Percentiles rank a stretch among this genome's conserved stretches.
These are phyloP conservation scores for Pleurotus cornucopiae DNA, from an alignment of 768 basidiomycete genomes.

Conservation along the genomic window DNA sequence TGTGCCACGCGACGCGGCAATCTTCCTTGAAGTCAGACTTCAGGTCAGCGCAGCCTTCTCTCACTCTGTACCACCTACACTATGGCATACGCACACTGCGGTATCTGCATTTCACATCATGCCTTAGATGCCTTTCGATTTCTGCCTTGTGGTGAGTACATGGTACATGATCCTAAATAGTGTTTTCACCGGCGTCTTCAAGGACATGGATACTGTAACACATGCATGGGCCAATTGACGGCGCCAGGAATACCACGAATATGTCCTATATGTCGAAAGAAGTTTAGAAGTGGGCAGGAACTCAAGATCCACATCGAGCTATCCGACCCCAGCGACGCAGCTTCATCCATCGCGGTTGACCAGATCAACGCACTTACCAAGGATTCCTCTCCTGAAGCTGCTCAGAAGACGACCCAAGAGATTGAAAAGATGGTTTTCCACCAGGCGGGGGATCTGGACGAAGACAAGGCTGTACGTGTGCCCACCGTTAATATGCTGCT, in stretches of 20 bases:
- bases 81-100: conserved; percentile 13
- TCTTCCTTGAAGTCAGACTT: not conserved
- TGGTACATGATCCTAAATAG: not conserved
- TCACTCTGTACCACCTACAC: not conserved
- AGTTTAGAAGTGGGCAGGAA: conserved; percentile 7
- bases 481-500: not conserved
- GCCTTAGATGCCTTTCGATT: conserved; percentile 22
- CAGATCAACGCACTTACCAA: conserved; percentile 1
- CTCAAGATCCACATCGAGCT: conserved; percentile 5
- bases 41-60: not conserved
- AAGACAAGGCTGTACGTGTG: conserved; percentile 24
- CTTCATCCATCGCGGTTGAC: not conserved
- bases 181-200: not conserved
- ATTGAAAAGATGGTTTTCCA: conserved; percentile 10
- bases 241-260: conserved; percentile 8
- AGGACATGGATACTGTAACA: conserved; percentile 40
- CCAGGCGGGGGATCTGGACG: conserved; percentile 6
- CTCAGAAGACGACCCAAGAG: conserved; percentile 24
- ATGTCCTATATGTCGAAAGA: conserved; percentile 19
- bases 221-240: conserved; percentile 24
- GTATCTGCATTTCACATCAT: conserved; percentile 25
- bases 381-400: conserved; percentile 21
- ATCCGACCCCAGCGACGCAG: conserved; percentile 1
- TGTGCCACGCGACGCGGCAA: not conserved
- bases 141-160: conserved; percentile 30